Evolutionary conservation across 306 rosid genomes (phyloP).

Genomic region (Spatholobus suberectus): DNA sequence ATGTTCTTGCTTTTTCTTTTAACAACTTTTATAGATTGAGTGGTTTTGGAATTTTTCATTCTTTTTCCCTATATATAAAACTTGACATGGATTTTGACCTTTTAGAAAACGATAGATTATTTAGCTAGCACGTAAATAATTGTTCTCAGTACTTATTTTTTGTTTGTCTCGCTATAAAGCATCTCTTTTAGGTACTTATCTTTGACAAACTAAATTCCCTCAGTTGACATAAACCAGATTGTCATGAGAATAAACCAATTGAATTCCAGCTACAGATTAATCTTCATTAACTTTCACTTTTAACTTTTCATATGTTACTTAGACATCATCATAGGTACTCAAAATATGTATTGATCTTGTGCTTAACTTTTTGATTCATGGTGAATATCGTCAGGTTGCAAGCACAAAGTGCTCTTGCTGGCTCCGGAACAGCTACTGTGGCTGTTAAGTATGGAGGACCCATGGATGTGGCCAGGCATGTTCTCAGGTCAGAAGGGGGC

Average conservation of each 20-base stretch:
- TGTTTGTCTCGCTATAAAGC: not conserved
- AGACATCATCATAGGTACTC: not conserved
- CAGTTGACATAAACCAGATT: slow-evolving; percentile 10
- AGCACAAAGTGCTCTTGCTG: slow-evolving; percentile 90
- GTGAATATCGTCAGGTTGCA: slow-evolving; percentile 69
- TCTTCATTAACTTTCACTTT: not conserved
- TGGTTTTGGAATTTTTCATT: not conserved
- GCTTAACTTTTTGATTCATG: slow-evolving; percentile 8
- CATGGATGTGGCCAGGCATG: slow-evolving; percentile 87
- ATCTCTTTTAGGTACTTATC: not conserved
- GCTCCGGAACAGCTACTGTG: slow-evolving; percentile 55
- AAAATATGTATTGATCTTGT: not conserved
- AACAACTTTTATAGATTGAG: not conserved
- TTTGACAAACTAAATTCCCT: not conserved
- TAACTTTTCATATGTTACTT: not conserved
- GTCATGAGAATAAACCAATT: slow-evolving; percentile 7
- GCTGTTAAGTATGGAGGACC: slow-evolving; percentile 93
- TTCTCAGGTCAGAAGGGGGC: slow-evolving; percentile 88
- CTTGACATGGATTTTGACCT: slow-evolving; percentile 1
- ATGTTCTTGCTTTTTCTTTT: not conserved
- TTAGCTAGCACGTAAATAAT: not conserved
- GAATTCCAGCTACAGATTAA: not conserved
- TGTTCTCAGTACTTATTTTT: not conserved
- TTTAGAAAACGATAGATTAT: not conserved
- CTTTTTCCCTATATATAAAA: not conserved